Evolutionary conservation across 495 filamentous ascomycete species (phyloP), one percentile per base, ranked within the genome.

Genomic region (Hypoxylon fragiforme): DNA sequence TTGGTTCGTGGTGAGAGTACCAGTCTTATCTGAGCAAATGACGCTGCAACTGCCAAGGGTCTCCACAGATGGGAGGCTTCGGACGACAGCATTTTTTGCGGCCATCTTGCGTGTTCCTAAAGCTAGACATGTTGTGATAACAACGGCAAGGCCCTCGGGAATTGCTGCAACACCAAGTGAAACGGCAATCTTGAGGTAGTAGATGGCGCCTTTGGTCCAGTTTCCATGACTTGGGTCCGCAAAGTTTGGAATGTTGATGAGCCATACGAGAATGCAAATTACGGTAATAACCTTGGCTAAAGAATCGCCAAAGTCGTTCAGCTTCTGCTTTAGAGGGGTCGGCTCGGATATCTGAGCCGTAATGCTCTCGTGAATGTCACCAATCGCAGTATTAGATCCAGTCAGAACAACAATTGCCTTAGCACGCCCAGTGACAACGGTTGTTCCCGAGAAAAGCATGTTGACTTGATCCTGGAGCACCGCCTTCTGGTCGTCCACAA

Each of bases 1-100:
- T 73, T 99, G 91, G 74, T 97, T 99, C 28, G 95, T 99, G 19
- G 95, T 99, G 67, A 99, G 74, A 16, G 95, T 99, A 56, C 95
- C 95, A 1, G 95, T 99, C 78, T 99, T 99, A 76, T 99, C 95
- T n/a, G 95, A 99, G 76, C 95, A 99, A 67, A 99, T 96, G 46
- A 99, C 91, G 65, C 94, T 97, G 79, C 95, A 99, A 80, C 95
- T 97, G 64, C 95, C 95, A 31, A 99, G 77, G 8, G 95, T 99
- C 73, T 99, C 95, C 49, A 98, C 94, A 6, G 95, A 97, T 14
- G 94, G 95, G 50, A 98, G 78, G 65, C 90, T 97, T 64, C 94
- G 81, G 37, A 98, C 94, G 28, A 98, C 92, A 12, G 94, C 94
- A 63, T 97, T 97, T 77, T 96, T 97, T 28, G 90, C 89, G 19